Conservation (phyloP, 2,329 filamentous ascomycete species). For the Monilinia fructicola region DNA sequence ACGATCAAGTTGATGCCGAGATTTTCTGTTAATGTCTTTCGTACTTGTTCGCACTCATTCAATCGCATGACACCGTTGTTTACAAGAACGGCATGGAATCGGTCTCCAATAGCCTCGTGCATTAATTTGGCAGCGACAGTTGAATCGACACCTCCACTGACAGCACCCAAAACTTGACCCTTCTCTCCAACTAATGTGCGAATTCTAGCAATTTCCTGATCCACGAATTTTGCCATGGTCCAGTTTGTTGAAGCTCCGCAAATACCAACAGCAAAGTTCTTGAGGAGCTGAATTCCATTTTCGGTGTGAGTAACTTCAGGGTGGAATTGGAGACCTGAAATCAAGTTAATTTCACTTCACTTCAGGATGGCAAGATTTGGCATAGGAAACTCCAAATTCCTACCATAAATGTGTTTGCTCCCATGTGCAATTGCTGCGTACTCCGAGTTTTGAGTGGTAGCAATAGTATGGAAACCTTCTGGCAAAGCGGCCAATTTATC, state of each 20-base stretch:
- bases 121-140: slow-evolving; percentile 59
- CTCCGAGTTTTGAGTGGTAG: slow-evolving; percentile 71
- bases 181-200: slow-evolving; percentile 75
- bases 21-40: slow-evolving; percentile 73
- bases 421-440: slow-evolving; percentile 78
- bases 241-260: slow-evolving; percentile 76
- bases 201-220: slow-evolving; percentile 79
- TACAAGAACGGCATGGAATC: slow-evolving; percentile 78
- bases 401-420: slow-evolving; percentile 67
- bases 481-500: slow-evolving; percentile 81
- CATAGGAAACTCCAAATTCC: background rate
- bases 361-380: background rate
- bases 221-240: slow-evolving; percentile 82
- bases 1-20: slow-evolving; percentile 90
- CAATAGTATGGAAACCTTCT: slow-evolving; percentile 69
- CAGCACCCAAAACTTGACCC: slow-evolving; percentile 77
- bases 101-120: slow-evolving; percentile 79
- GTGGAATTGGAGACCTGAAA: slow-evolving; percentile 43
- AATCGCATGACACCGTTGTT: slow-evolving; percentile 84
- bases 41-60: slow-evolving; percentile 79
- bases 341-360: background rate
- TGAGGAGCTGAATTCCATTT: slow-evolving; percentile 66
- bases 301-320: slow-evolving; percentile 64
- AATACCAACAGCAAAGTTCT: slow-evolving; percentile 83
- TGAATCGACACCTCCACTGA: slow-evolving; percentile 46